A percentile compares a stretch with the other conserved stretches of the same genome.
These are phyloP conservation scores for Pythium vanterpoolii DNA, from an alignment of 352 stramenopile species.

Conservation along the genomic window DNA sequence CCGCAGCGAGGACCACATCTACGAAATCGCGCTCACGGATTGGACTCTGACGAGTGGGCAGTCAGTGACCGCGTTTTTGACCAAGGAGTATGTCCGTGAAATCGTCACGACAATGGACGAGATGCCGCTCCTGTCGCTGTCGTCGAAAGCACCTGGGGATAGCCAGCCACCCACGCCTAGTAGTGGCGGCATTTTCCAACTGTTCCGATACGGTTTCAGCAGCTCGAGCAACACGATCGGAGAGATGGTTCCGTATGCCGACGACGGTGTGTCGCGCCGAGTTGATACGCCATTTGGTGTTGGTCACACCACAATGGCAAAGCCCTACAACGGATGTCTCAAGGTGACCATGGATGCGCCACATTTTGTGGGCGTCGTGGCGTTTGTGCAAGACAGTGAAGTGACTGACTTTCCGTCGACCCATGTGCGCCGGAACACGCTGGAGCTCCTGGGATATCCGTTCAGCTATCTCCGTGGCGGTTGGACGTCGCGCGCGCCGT, in stretches of 20 bases:
- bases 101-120: constrained; percentile 30
- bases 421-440: constrained; percentile 49
- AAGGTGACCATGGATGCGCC: constrained; percentile 50
- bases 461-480: constrained; percentile 64
- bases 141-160: constrained; percentile 2
- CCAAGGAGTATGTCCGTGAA: constrained; percentile 35
- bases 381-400: constrained; percentile 43
- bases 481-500: constrained; percentile 22
- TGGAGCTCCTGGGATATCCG: constrained; percentile 67
- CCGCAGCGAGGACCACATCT: constrained; percentile 39
- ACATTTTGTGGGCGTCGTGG: constrained; percentile 38
- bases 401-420: constrained; percentile 34
- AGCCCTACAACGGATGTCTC: constrained; percentile 41
- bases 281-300: constrained; percentile 61
- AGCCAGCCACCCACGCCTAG: constrained; percentile 17
- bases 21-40: constrained; percentile 49
- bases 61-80: constrained; percentile 54
- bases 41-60: constrained; percentile 37
- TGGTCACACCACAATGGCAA: constrained; percentile 43
- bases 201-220: constrained; percentile 57
- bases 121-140: constrained; percentile 33
- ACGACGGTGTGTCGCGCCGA: constrained; percentile 40
- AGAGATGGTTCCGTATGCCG: constrained; percentile 30
- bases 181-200: constrained; percentile 64
- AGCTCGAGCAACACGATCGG: constrained; percentile 1